phyloP scores from a whole-genome alignment of 176 grass and related monocot genomes.

The Puya raimondii region DNA sequence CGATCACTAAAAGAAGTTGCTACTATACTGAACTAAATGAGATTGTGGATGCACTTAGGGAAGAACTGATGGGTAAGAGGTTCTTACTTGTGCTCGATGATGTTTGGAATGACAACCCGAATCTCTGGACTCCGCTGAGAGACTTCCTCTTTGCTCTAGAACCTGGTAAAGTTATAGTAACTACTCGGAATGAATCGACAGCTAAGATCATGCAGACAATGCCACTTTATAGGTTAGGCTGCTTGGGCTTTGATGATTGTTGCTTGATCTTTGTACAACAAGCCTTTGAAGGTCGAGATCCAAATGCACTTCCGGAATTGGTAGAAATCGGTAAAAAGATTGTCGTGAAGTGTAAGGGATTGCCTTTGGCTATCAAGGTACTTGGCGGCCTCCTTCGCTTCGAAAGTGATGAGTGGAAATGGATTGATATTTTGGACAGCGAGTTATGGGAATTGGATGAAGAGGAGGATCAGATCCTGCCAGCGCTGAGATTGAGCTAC shows the following conservation, averaged over 20 bases:
- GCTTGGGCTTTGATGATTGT: not conserved
- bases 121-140: not conserved
- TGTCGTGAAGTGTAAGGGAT: not conserved
- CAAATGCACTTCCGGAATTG: not conserved
- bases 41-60: not conserved
- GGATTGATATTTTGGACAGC: not conserved
- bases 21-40: not conserved
- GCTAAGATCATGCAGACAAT: not conserved
- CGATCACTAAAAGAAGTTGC: not conserved
- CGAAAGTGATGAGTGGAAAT: not conserved
- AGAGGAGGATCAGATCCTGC: slow-evolving; percentile 4
- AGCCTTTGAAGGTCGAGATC: not conserved
- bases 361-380: not conserved
- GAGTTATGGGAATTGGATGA: slow-evolving; percentile 16
- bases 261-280: not conserved
- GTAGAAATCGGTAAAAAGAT: not conserved
- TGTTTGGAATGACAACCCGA: not conserved
- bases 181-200: not conserved
- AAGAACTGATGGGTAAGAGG: not conserved
- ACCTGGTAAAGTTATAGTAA: not conserved
- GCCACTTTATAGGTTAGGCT: not conserved
- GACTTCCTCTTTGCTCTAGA: not conserved
- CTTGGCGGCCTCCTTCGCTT: not conserved
- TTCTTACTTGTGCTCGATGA: not conserved
- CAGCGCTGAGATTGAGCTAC: slow-evolving; percentile 19